Evolutionary conservation across 306 rosid species (phyloP).

Genomic region (Delonix regia): DNA sequence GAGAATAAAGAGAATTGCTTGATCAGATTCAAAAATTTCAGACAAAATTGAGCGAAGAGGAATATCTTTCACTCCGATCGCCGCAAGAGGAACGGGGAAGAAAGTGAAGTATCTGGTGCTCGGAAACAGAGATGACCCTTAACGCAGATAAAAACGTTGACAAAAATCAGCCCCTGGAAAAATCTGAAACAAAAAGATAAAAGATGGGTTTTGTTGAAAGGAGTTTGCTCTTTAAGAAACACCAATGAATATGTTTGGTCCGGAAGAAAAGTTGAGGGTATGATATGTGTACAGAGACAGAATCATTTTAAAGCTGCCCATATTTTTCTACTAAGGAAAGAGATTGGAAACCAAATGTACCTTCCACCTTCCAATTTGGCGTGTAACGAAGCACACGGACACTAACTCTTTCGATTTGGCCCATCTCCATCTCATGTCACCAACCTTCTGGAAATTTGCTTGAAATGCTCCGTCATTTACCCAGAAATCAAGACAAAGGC

Average conservation of each 20-base stretch:
- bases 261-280: slow-evolving; percentile 6
- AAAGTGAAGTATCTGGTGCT: slow-evolving; percentile 9
- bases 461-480: neutral
- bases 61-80: neutral
- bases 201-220: neutral
- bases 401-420: neutral
- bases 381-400: neutral
- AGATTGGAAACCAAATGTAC: neutral
- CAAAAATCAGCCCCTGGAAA: neutral
- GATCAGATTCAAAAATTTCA: neutral
- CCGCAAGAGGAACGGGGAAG: neutral
- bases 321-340: slow-evolving; percentile 25
- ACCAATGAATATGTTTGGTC: neutral
- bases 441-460: neutral
- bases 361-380: neutral
- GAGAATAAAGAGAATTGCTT: neutral
- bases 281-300: neutral
- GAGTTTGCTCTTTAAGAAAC: neutral
- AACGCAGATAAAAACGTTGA: neutral
- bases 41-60: neutral
- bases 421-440: neutral
- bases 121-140: neutral
- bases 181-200: neutral
- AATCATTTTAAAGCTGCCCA: neutral
- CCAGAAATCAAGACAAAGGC: neutral